phyloP scores from a whole-genome alignment of 1,284 basidiomycete genomes.

The Trichosporon inkin region DNA sequence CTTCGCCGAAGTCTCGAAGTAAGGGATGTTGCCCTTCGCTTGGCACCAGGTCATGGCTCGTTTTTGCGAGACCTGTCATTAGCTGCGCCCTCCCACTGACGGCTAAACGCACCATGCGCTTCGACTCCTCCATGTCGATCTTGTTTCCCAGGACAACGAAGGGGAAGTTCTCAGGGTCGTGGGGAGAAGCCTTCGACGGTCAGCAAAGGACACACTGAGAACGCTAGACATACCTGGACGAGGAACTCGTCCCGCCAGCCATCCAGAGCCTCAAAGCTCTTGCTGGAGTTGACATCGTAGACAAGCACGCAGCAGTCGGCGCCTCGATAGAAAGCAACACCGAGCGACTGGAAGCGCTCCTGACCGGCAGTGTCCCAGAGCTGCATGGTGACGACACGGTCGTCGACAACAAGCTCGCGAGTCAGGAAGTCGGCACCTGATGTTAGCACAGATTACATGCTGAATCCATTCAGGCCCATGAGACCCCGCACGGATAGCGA shows the following conservation, averaged over 20 bases:
- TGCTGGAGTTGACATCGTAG: conserved; percentile 97
- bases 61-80: conserved; percentile 86
- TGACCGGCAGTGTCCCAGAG: conserved; percentile 99
- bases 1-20: conserved; percentile 99
- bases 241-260: conserved; percentile 97
- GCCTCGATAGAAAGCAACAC: conserved; percentile 97
- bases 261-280: conserved; percentile 93
- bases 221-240: conserved; percentile 58
- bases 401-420: conserved; percentile 98
- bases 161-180: conserved; percentile 99
- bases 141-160: conserved; percentile 99
- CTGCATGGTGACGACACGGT: conserved; percentile 98
- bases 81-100: not conserved
- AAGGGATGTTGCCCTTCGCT: conserved; percentile 98
- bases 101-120: conserved; percentile 72
- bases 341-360: conserved; percentile 97
- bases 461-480: not conserved
- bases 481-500: not conserved
- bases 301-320: conserved; percentile 99
- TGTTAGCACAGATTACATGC: conserved; percentile 30
- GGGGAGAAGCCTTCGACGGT: conserved; percentile 73
- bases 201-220: not conserved
- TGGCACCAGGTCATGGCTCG: conserved; percentile 99
- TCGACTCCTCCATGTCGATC: conserved; percentile 99
- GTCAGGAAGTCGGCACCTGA: conserved; percentile 66